Base-by-base conservation (phyloP, 2,329 filamentous ascomycete species). In the Penicillium sp. region DNA sequence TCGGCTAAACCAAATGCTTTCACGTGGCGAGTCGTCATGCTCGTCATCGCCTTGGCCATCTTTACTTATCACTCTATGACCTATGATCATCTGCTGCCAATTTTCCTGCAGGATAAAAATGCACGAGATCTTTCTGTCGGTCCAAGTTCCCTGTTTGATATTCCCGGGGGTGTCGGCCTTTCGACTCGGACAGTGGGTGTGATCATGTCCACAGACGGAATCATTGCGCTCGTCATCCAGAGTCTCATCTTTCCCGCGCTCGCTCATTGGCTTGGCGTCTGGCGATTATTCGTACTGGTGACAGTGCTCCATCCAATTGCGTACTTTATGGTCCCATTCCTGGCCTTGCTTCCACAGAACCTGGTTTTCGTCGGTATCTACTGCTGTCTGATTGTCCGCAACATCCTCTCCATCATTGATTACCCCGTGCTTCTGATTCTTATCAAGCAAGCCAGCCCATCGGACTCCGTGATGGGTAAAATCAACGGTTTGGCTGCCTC, bases 51-150 rank as follows among this genome's bases (percentile, higher is more conserved):
- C 1, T 69, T 95, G 32, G 85, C 84, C 30, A 85, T 95, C 47
- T 95, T 94, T 67, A 92, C 87, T 3, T 94, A 94, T 60, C 89
- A 95, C 65, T 87, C 84, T 25, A 95, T 95, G 88, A 88, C 84
- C 0, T 95, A 86, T 64, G 90, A 95, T 57, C 85, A 94, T 59
- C 75, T 95, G 1, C 73, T 95, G 37, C 89, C 89, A 6, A 95
- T 95, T 42, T 95, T 95, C 66, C 79, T 95, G 35, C 88, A 95
- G 61, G 88, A 95, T 53, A 57, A 68, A 30, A 62, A 68, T 28
- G 59, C 68, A 4, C 47, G 65, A 15, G 44, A 50, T 1, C 44
- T 51, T 13, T 44, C 55, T 15, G 49, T 41, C 54, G n/a, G 54
- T 57, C 28, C 39, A 17, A 37, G 45, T 36, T 52, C 73, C 65